These are phyloP conservation scores for Neurospora crassa DNA, from an alignment of 2,329 filamentous ascomycete species.

Conservation along the genomic window DNA sequence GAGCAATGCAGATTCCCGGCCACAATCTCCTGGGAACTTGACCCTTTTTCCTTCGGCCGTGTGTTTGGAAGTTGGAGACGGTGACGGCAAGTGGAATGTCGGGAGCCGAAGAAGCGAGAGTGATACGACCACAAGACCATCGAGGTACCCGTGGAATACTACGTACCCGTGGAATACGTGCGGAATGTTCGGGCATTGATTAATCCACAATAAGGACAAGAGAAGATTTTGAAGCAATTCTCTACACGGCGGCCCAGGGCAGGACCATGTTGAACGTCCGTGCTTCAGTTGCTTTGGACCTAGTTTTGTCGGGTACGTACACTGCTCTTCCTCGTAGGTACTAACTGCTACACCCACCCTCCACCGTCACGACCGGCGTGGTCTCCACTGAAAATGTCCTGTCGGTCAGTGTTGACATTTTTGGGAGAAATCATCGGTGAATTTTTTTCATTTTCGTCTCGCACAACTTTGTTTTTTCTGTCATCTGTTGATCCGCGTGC, in stretches of 20 bases:
- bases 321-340: neutral
- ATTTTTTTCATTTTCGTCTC: neutral
- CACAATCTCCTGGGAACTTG: neutral
- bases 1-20: neutral
- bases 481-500: neutral
- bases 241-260: neutral
- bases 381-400: neutral
- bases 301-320: no score
- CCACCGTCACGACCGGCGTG: neutral
- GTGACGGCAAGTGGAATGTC: neutral
- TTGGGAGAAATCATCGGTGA: neutral
- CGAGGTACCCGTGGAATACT: neutral
- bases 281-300: neutral
- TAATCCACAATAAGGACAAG: neutral
- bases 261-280: neutral
- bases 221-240: neutral
- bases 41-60: neutral
- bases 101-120: neutral
- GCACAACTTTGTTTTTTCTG: neutral
- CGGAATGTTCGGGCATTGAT: neutral
- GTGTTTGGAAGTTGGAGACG: neutral
- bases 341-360: neutral
- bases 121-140: neutral
- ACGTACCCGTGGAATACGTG: neutral
- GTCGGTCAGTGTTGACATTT: neutral